A percentile compares a stretch with the other conserved stretches of the same genome.
These are phyloP conservation scores for Colletotrichum nymphaeae DNA, from an alignment of 2,329 filamentous ascomycete species.

Conservation along the genomic window DNA sequence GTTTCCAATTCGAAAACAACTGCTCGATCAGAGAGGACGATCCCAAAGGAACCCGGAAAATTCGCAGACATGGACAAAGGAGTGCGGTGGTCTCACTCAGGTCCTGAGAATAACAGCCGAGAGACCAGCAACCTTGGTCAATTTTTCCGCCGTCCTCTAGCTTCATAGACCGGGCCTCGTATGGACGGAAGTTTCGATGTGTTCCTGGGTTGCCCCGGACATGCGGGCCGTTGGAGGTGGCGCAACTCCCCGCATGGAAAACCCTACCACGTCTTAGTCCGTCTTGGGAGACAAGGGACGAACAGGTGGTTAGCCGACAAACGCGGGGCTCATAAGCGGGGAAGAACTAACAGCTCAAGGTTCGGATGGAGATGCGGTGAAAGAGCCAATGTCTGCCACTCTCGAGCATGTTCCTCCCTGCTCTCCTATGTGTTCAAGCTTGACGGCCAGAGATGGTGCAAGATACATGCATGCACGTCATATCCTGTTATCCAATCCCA, in stretches of 20 bases:
- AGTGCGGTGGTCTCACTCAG: accelerated
- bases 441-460: not conserved
- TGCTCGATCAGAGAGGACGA: not conserved
- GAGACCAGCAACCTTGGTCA: not conserved
- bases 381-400: not conserved
- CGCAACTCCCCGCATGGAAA: not conserved
- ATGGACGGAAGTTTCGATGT: constrained; percentile 15
- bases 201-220: constrained; percentile 7
- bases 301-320: constrained; percentile 22
- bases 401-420: not conserved
- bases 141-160: not conserved
- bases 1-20: too few relatives aligned
- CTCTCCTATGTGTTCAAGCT: not conserved
- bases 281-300: constrained; percentile 12
- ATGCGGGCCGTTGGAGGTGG: constrained; percentile 21
- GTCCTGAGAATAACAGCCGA: not conserved
- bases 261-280: not conserved
- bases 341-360: not conserved
- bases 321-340: constrained; percentile 24
- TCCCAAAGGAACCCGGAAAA: not conserved
- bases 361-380: not conserved
- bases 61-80: too few relatives aligned
- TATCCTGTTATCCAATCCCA: not conserved
- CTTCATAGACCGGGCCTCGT: not conserved
- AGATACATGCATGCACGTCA: constrained; percentile 15